Evolutionary conservation across 495 filamentous ascomycete genomes (phyloP), one percentile per base, ranked within the genome.

Genomic region (Aeminium ludgeri): DNA sequence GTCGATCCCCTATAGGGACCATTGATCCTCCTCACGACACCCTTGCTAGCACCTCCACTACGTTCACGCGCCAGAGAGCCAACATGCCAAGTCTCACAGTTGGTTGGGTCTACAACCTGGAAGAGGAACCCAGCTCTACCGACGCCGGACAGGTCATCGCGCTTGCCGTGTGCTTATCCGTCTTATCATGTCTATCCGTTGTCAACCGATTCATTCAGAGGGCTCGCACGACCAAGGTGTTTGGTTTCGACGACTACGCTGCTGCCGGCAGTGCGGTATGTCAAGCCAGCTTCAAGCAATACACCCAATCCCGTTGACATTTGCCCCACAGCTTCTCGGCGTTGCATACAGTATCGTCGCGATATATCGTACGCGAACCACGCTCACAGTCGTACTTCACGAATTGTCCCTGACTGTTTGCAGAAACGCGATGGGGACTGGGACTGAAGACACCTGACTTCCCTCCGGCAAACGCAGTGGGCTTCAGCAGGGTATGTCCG

Each of bases 51-150:
- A n/a, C n/a, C n/a, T n/a, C n/a, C n/a, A n/a, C n/a, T n/a, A n/a
- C n/a, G n/a, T n/a, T n/a, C n/a, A n/a, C n/a, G n/a, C n/a, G n/a
- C n/a, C n/a, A n/a, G n/a, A n/a, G n/a, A 25, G 23, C 23, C 23
- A 25, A 8, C 23, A 25, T 25, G 23, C 4, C 4, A 25, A 8
- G 23, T 3, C 4, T 25, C 23, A 25, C 23, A 25, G 40, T 29
- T 18, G 40, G 40, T 16, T 43, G 40, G 40, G 40, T 43, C 5
- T 32, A 43, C 20, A 36, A 36, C 19, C 40, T 43, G 2, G 16
- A 36, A 4, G 23, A 30, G 12, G 11, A 18, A n/a, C 40, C 40
- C 20, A 10, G 5, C 2, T 27, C 30, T 6, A 17, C 40, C 3
- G 40, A 43, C 12, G 40, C 40, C 13, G 16, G 27, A 2, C 23